These are phyloP conservation scores for Pisolithus microcarpus DNA, from an alignment of 768 basidiomycete species.

Conservation along the genomic window DNA sequence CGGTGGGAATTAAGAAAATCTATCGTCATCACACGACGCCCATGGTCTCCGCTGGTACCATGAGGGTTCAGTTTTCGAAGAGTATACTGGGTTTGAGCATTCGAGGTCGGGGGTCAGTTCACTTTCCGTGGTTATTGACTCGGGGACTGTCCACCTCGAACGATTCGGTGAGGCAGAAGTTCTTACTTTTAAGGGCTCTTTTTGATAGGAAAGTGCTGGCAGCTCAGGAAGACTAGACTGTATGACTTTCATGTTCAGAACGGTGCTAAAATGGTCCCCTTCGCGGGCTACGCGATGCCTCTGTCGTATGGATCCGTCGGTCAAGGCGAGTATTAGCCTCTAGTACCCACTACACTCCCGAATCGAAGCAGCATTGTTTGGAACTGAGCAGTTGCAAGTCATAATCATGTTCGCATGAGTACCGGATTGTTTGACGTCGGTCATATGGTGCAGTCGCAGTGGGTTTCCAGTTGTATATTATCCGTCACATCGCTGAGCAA, in stretches of 20 bases:
- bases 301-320: slow-evolving; percentile 77
- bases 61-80: too few relatives aligned
- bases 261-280: slow-evolving; percentile 92
- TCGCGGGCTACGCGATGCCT: slow-evolving; percentile 95
- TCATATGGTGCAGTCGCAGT: slow-evolving; percentile 34
- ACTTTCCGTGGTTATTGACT: background rate
- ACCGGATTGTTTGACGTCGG: slow-evolving; percentile 95
- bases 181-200: background rate
- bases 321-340: slow-evolving; percentile 46
- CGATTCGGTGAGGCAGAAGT: slow-evolving; percentile 11
- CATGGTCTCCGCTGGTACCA: too few relatives aligned
- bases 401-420: slow-evolving; percentile 76
- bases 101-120: too few relatives aligned
- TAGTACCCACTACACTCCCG: background rate
- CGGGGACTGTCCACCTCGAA: slow-evolving; percentile 16
- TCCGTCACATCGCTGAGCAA: background rate
- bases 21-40: too few relatives aligned
- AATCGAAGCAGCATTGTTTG: background rate
- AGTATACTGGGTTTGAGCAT: too few relatives aligned
- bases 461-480: background rate
- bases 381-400: slow-evolving; percentile 63
- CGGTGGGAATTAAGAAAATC: too few relatives aligned
- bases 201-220: background rate
- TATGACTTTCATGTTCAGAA: slow-evolving; percentile 84
- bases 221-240: slow-evolving; percentile 63